Evolutionary conservation across 305 asterid species (phyloP).

Genomic region (Fraxinus paxiana): DNA sequence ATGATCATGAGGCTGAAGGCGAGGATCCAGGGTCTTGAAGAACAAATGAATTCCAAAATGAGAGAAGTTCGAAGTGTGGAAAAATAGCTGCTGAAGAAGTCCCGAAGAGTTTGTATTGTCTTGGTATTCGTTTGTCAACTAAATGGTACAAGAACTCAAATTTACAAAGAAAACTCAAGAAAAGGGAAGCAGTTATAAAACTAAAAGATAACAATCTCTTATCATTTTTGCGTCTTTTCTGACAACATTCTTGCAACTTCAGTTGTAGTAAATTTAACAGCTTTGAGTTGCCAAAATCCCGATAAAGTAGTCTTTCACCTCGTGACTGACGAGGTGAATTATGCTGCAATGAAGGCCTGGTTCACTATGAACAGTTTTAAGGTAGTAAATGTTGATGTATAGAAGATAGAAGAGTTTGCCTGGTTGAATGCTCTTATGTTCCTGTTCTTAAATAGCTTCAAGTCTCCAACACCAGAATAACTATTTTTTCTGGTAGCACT

Average conservation of each 20-base stretch:
- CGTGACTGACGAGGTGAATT: slow-evolving; percentile 70
- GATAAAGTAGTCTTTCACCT: slow-evolving; percentile 61
- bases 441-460: slow-evolving; percentile 86
- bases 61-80: slow-evolving; percentile 67
- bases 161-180: slow-evolving; percentile 42
- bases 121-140: slow-evolving; percentile 65
- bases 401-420: slow-evolving; percentile 62
- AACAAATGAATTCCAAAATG: slow-evolving; percentile 53
- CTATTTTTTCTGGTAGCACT: slow-evolving; percentile 63
- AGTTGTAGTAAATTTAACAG: slow-evolving; percentile 71
- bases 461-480: slow-evolving; percentile 65
- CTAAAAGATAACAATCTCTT: slow-evolving; percentile 49
- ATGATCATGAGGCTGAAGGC: slow-evolving; percentile 56
- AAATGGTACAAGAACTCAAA: slow-evolving; percentile 59
- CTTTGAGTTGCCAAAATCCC: slow-evolving; percentile 54
- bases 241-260: slow-evolving; percentile 82
- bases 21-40: slow-evolving; percentile 73
- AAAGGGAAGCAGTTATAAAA: slow-evolving; percentile 38
- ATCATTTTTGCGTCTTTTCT: slow-evolving; percentile 73
- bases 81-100: slow-evolving; percentile 87
- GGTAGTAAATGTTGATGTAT: slow-evolving; percentile 50
- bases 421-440: slow-evolving; percentile 77
- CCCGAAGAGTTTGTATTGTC: slow-evolving; percentile 70
- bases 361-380: slow-evolving; percentile 58
- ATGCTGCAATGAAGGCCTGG: slow-evolving; percentile 84